Conservation (phyloP, 179 eudicot species). For the Patellifolia procumbens region DNA sequence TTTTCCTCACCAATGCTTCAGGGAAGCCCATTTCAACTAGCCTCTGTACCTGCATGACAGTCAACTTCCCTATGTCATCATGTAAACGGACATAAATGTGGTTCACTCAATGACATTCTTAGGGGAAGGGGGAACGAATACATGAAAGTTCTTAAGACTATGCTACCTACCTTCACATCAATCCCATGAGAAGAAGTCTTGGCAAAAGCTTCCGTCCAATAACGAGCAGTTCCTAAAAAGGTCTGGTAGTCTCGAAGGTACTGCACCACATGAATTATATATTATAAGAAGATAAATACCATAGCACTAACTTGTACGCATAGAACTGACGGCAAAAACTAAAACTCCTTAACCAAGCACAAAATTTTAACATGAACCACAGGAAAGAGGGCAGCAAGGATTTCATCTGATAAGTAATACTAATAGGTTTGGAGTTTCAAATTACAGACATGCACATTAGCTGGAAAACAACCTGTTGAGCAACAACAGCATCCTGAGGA, state of each 20-base stretch:
- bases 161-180: constrained; percentile 68
- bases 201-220: constrained; percentile 97
- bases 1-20: constrained; percentile 62
- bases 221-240: constrained; percentile 79
- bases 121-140: not conserved
- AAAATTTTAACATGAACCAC: not conserved
- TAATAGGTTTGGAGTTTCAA: not conserved
- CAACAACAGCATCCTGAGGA: constrained; percentile 98
- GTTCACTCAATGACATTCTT: not conserved
- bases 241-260: constrained; percentile 77
- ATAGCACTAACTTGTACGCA: not conserved
- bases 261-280: constrained; percentile 37
- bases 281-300: not conserved
- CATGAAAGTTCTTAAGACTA: not conserved
- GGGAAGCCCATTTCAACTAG: constrained; percentile 96
- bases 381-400: not conserved
- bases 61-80: constrained; percentile 12
- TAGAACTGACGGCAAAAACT: not conserved
- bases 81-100: not conserved
- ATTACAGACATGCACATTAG: not conserved
- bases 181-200: constrained; percentile 62
- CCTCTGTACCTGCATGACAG: constrained; percentile 63
- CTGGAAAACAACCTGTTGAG: constrained; percentile 67
- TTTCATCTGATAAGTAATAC: not conserved
- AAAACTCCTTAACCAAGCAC: not conserved